Evolutionary conservation across 257 asterid genomes (phyloP).

Genomic region (Nemophila menziesii): DNA sequence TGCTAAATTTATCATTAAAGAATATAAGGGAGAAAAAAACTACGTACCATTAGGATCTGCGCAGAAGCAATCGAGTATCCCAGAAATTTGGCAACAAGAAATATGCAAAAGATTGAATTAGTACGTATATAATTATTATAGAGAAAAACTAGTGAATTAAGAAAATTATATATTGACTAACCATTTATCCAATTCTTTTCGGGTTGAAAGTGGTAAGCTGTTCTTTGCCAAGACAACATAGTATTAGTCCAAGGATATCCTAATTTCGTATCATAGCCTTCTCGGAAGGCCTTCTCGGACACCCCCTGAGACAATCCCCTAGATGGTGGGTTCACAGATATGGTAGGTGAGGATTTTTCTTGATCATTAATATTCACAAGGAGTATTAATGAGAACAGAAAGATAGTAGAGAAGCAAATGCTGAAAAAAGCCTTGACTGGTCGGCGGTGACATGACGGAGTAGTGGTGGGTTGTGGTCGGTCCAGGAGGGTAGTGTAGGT

Average conservation of each 20-base stretch:
- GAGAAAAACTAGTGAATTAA: no score
- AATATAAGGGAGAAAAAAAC: neutral
- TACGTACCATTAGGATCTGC: conserved; percentile 82
- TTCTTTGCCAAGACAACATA: conserved; percentile 78
- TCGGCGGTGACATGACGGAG: conserved; percentile 16
- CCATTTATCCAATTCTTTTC: conserved; percentile 80
- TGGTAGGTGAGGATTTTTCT: conserved; percentile 6
- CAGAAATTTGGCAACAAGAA: conserved; percentile 15
- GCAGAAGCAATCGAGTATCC: conserved; percentile 21
- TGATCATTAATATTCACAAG: conserved; percentile 10
- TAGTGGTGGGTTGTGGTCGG: conserved; percentile 12
- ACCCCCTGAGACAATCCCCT: conserved; percentile 64
- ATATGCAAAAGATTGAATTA: conserved; percentile 3
- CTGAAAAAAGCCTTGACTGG: conserved; percentile 19
- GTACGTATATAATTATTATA: neutral
- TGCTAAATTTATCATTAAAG: neutral
- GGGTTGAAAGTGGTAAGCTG: conserved; percentile 71
- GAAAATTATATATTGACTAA: conserved; percentile 2
- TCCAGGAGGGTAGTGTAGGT: conserved; percentile 28
- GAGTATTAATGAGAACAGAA: conserved; percentile 20
- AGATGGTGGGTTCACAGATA: conserved; percentile 20
- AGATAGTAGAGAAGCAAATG: conserved; percentile 28
- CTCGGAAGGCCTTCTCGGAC: conserved; percentile 59
- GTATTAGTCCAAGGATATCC: conserved; percentile 51
- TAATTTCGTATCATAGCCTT: conserved; percentile 18